Evolutionary conservation across 2,329 filamentous ascomycete species (phyloP).

Genomic region (Cladosporium cucumerinum): DNA sequence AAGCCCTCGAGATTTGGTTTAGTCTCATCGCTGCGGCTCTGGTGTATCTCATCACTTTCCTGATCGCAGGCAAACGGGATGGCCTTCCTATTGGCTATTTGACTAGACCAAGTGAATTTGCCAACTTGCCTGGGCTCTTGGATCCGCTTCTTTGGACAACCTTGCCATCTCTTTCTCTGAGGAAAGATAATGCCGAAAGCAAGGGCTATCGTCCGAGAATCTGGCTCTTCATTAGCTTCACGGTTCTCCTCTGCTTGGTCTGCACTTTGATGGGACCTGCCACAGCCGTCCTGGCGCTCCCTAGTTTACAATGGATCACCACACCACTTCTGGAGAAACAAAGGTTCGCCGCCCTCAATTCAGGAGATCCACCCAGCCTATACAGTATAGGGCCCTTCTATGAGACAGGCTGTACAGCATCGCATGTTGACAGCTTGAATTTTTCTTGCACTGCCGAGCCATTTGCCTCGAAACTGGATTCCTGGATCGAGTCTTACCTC

Average conservation of each 20-base stretch:
- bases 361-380: neutral
- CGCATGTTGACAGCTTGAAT: neutral
- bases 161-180: neutral
- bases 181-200: neutral
- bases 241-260: constrained; percentile 23
- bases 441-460: constrained; percentile 11
- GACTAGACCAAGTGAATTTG: constrained; percentile 29
- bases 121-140: constrained; percentile 25
- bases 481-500: constrained; percentile 14
- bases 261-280: constrained; percentile 35
- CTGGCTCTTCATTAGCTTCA: neutral
- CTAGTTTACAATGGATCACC: constrained; percentile 27
- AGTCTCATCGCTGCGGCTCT: constrained; percentile 27
- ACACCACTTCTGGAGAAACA: constrained; percentile 10
- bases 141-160: constrained; percentile 28
- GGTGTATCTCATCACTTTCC: constrained; percentile 30
- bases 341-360: neutral
- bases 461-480: constrained; percentile 15
- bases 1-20: constrained; percentile 36
- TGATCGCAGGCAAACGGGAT: constrained; percentile 22
- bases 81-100: constrained; percentile 32
- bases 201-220: neutral
- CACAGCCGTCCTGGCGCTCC: constrained; percentile 30
- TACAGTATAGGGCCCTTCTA: neutral
- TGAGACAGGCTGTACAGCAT: neutral